Base-by-base conservation (phyloP, 805 yeast genomes). In the Candida rishiriensis region DNA sequence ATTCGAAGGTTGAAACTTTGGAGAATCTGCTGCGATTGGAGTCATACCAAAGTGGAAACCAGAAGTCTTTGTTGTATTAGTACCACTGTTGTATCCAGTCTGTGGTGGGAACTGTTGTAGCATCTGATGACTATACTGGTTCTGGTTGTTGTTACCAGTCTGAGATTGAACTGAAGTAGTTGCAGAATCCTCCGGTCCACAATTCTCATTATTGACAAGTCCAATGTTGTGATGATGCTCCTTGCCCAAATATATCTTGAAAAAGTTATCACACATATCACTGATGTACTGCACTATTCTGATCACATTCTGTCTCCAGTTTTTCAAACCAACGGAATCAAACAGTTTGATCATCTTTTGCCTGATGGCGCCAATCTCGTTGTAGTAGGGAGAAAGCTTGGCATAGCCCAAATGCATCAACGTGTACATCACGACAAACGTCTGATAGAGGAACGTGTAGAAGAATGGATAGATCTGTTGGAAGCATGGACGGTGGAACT, bases 381-480 rank as follows among this genome's bases (percentile, higher is more conserved):
- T 52, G 31, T 57, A 56, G 40, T 58, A 54, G 8, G 54, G 47
- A 1, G 51, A 42, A 37, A 64, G 46, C 29, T 62, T 65, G 14
- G 61, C 61, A 42, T 61, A 69, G 18, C 71, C 71, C 42, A 70
- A 59, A 52, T 73, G 76, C 51, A 76, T 57, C 48, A 75, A 56
- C 1, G 78, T 74, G 59, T 70, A 76, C 17, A 71, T 65, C 17
- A 75, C 78, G 42, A 76, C 72, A 40, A 76, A 62, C 2, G 79
- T 77, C 52, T 76, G 81, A 54, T 75, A 74, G 10, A 74, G 59
- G 41, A 73, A 75, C 2, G 76, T 66, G 50, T 72, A 73, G 41
- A 73, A 66, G 45, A 73, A 73, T 14, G 79, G 81, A 47, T 68
- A 72, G 35, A 63, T 33, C 51, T 59, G 50, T 65, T 61, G 64